These are phyloP conservation scores for Ophiocordyceps camponoti-rufipedis DNA, from an alignment of 2,329 filamentous ascomycete species.

Conservation along the genomic window DNA sequence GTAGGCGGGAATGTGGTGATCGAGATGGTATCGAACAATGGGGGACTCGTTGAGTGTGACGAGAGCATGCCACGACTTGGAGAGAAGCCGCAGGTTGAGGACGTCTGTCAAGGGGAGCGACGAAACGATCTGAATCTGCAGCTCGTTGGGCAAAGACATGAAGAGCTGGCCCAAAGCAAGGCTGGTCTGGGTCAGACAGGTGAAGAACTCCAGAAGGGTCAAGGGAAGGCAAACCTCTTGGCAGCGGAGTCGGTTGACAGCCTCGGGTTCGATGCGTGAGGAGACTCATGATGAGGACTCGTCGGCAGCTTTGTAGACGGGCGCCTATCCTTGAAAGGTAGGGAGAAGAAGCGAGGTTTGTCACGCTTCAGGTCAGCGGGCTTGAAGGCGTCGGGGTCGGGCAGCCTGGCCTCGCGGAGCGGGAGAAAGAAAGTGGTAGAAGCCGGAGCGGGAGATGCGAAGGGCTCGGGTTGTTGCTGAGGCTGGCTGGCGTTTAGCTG, in stretches of 20 bases:
- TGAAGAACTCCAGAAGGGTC: background rate
- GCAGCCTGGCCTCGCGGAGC: conserved; percentile 20
- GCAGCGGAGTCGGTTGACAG: conserved; percentile 10
- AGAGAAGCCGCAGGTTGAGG: conserved; percentile 38
- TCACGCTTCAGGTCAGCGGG: conserved; percentile 19
- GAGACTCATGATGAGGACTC: conserved; percentile 4
- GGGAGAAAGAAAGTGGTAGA: conserved; percentile 25
- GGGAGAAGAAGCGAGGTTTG: conserved; percentile 22
- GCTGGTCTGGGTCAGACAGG: conserved; percentile 10
- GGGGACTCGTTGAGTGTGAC: conserved; percentile 41
- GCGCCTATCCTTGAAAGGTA: conserved; percentile 20
- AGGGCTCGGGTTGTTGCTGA: conserved; percentile 16
- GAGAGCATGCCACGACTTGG: conserved; percentile 39
- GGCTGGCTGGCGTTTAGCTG: conserved; percentile 27
- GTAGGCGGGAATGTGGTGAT: conserved; percentile 41
- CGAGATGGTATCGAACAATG: conserved; percentile 42
- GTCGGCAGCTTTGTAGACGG: conserved; percentile 14
- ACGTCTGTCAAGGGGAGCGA: conserved; percentile 41
- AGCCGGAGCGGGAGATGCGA: conserved; percentile 5
- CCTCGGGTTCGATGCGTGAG: conserved; percentile 3
- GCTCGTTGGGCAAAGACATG: conserved; percentile 36
- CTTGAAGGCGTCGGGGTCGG: conserved; percentile 13
- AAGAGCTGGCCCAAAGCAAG: conserved; percentile 39
- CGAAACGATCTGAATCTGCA: conserved; percentile 44
- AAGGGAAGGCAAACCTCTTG: conserved; percentile 12